Percentiles rank a stretch among this genome's conserved stretches.
phyloP scores from a whole-genome alignment of 306 rosid species.

The Aeschynomene evenia region DNA sequence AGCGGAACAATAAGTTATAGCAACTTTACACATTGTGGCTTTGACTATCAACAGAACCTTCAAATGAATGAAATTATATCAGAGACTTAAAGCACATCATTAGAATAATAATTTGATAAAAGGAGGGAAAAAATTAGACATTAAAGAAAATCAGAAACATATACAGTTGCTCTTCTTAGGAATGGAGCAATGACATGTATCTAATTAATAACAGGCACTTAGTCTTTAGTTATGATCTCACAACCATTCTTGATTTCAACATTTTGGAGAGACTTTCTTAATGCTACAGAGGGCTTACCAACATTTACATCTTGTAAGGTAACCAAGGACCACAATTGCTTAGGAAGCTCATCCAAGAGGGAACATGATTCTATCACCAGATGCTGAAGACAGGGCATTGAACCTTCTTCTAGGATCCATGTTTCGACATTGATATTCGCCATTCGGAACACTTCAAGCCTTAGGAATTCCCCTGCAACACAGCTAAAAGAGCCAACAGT shows the following conservation, averaged over 20 bases:
- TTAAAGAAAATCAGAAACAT: background rate
- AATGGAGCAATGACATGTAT: no score
- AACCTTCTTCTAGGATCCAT: background rate
- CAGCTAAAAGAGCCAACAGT: background rate
- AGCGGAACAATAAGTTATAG: no score
- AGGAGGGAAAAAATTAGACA: background rate
- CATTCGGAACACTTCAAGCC: constrained; percentile 12
- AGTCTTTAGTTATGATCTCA: no score
- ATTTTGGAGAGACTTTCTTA: background rate
- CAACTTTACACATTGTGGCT: no score
- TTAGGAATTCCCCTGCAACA: background rate
- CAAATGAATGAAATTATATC: no score
- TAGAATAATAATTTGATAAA: no score
- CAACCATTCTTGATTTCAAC: background rate
- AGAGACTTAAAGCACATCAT: no score
- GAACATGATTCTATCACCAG: background rate
- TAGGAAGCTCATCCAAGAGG: background rate
- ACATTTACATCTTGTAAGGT: background rate
- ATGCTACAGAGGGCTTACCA: background rate
- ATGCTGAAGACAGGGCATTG: background rate
- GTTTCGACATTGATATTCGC: background rate
- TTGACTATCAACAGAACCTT: no score
- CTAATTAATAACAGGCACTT: no score
- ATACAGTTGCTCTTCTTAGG: no score
- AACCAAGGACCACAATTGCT: background rate